Evolutionary conservation across 1,284 basidiomycete genomes (phyloP).

Genomic region (Rhodotorula glutinis): DNA sequence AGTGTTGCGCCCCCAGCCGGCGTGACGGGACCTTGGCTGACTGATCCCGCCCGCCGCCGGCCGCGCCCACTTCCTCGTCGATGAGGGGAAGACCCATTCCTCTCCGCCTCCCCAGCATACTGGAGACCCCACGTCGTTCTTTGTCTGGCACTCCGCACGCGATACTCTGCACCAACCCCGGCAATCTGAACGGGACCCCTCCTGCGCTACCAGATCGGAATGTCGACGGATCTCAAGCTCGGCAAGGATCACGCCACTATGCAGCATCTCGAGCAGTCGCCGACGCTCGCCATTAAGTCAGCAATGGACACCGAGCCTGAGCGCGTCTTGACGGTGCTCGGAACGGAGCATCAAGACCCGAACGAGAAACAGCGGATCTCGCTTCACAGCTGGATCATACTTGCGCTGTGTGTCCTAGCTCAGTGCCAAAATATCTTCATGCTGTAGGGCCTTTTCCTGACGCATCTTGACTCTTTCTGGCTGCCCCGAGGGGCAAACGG

Average conservation of each 20-base stretch:
- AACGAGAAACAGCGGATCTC: constrained; percentile 2
- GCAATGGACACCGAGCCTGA: constrained; percentile 2
- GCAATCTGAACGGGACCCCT: too few relatives aligned
- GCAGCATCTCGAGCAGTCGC: not conserved
- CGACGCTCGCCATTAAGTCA: not conserved
- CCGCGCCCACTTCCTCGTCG: too few relatives aligned
- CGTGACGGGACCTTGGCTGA: too few relatives aligned
- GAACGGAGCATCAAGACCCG: constrained; percentile 13
- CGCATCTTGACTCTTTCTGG: not conserved
- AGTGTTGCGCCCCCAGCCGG: too few relatives aligned
- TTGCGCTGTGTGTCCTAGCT: constrained; percentile 10
- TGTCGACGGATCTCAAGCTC: not conserved
- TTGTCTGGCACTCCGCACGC: too few relatives aligned
- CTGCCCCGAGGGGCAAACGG: not conserved
- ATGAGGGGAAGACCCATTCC: too few relatives aligned
- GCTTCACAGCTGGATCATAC: constrained; percentile 4
- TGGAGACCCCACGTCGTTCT: too few relatives aligned
- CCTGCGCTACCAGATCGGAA: not conserved
- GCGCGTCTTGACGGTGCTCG: constrained; percentile 1
- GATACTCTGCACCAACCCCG: too few relatives aligned
- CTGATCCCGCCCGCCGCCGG: too few relatives aligned
- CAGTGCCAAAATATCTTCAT: constrained; percentile 19
- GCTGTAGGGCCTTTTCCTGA: not conserved
- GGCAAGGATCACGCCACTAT: not conserved
- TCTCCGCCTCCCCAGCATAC: too few relatives aligned